These are phyloP conservation scores for Erysimum cheiranthoides DNA, from an alignment of 345 rosid genomes.

Conservation along the genomic window DNA sequence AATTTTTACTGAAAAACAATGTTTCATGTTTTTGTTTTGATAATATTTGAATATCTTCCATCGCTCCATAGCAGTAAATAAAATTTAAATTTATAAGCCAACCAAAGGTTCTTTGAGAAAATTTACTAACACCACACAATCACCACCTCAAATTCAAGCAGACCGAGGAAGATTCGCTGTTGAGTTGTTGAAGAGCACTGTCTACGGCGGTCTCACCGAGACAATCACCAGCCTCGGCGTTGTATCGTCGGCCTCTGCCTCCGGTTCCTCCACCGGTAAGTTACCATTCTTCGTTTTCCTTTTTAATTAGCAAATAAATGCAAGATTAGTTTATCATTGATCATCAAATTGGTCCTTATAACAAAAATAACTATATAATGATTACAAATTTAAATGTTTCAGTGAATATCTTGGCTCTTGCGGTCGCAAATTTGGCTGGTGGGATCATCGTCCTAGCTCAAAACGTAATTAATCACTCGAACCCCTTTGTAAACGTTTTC, in stretches of 20 bases:
- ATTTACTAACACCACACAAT: neutral
- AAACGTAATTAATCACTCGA: slow-evolving; percentile 50
- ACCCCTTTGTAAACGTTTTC: neutral
- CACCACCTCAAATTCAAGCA: slow-evolving; percentile 19
- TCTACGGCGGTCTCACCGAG: slow-evolving; percentile 86
- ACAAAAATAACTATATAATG: neutral
- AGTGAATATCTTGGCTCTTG: slow-evolving; percentile 80
- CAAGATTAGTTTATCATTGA: neutral
- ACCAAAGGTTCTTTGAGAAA: neutral
- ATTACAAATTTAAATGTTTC: slow-evolving; percentile 38
- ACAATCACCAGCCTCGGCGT: slow-evolving; percentile 78
- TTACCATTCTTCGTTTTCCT: neutral
- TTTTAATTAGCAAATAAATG: neutral
- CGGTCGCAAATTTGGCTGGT: slow-evolving; percentile 79
- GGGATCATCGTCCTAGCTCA: slow-evolving; percentile 69
- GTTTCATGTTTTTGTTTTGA: neutral
- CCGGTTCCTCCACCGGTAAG: slow-evolving; percentile 78
- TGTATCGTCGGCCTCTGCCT: slow-evolving; percentile 87
- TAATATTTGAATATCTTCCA: neutral
- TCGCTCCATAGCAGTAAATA: neutral
- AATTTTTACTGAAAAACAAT: neutral
- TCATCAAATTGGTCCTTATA: neutral
- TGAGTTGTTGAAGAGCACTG: slow-evolving; percentile 79
- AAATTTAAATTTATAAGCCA: neutral
- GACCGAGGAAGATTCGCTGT: slow-evolving; percentile 33